phyloP scores from a whole-genome alignment of 495 filamentous ascomycete species.

The Filosporella fistucella region DNA sequence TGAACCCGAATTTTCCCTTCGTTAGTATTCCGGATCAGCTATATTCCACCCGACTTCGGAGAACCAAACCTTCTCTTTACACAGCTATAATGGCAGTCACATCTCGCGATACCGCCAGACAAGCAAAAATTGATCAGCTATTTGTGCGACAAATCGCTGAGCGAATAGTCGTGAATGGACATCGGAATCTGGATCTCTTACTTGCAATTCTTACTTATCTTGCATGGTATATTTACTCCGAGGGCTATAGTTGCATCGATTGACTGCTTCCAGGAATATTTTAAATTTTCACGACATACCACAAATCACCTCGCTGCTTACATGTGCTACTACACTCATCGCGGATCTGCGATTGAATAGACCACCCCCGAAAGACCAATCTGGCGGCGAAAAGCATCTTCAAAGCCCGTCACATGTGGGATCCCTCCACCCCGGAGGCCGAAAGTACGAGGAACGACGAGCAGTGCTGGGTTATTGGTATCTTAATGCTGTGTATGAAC shows the following conservation, averaged over 20 bases:
- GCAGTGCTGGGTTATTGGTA: slow-evolving; percentile 8
- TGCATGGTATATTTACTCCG: slow-evolving; percentile 14
- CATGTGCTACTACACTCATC: slow-evolving; percentile 1
- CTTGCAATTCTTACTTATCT: slow-evolving; percentile 6
- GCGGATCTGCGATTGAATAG: slow-evolving; percentile 8
- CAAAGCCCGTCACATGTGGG: too few relatives aligned
- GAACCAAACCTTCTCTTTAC: slow-evolving; percentile 7
- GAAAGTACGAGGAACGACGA: slow-evolving; percentile 12
- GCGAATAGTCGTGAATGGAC: slow-evolving; percentile 1
- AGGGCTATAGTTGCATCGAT: not conserved
- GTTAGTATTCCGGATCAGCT: slow-evolving; percentile 1
- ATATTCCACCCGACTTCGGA: slow-evolving; percentile 1
- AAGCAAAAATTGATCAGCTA: not conserved
- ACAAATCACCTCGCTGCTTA: slow-evolving; percentile 2
- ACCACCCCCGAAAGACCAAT: not conserved
- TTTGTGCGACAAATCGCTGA: slow-evolving; percentile 7
- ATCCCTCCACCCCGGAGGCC: not conserved
- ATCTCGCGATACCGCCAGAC: not conserved
- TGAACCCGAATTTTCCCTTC: slow-evolving; percentile 16
- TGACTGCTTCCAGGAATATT: not conserved
- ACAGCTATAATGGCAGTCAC: slow-evolving; percentile 13
- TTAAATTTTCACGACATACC: slow-evolving; percentile 1
- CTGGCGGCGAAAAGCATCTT: too few relatives aligned
- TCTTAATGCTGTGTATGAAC: slow-evolving; percentile 3
- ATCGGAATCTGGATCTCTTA: slow-evolving; percentile 13